Percentiles rank a stretch among this genome's conserved stretches.
Conservation (phyloP, 139 green algal species). For the Chlorella sp. region DNA sequence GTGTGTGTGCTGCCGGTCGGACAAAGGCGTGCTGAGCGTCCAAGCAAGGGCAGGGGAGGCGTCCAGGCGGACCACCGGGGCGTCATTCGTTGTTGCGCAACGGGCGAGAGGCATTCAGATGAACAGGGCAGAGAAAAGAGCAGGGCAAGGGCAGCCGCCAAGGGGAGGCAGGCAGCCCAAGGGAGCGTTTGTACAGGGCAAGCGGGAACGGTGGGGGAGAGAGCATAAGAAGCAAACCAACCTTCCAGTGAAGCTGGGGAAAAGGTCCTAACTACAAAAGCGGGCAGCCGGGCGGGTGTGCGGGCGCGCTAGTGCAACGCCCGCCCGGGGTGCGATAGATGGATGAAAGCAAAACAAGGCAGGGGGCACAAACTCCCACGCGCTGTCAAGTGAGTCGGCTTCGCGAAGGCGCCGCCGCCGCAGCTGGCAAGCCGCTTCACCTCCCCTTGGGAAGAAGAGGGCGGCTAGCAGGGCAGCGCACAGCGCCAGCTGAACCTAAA, state of each 20-base stretch:
- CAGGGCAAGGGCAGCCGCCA: not conserved
- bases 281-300: not conserved
- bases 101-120: not conserved
- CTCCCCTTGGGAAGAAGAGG: not conserved
- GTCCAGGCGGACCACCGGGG: not conserved
- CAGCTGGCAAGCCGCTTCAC: not conserved
- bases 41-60: not conserved
- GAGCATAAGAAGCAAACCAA: not conserved
- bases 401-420: no score
- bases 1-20: no score
- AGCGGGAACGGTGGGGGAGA: not conserved
- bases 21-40: no score
- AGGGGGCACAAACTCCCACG: not conserved
- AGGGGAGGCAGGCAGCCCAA: not conserved
- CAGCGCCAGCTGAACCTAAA: no score
- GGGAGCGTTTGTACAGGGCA: not conserved
- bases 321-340: not conserved
- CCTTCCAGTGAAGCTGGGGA: not conserved
- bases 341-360: conserved; percentile 1
- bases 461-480: not conserved
- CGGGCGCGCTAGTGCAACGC: not conserved
- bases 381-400: not conserved
- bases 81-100: not conserved
- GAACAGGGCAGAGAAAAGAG: not conserved
- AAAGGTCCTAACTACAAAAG: conserved; percentile 13